phyloP scores from a whole-genome alignment of 108 stramenopile species.

The Cyclotella baltica region DNA sequence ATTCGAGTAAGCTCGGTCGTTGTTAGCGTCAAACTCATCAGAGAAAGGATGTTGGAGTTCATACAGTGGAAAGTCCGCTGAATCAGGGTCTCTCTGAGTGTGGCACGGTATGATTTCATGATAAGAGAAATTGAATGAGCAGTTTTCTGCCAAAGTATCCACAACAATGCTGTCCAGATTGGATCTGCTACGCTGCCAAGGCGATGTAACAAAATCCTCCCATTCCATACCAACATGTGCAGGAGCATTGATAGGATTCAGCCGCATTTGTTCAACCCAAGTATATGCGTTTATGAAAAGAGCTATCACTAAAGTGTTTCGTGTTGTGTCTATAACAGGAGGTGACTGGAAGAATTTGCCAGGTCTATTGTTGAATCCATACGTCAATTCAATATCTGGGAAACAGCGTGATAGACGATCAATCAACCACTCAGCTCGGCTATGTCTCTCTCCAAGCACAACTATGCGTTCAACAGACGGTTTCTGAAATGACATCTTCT shows the following conservation, averaged over 20 bases:
- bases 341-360: slow-evolving; percentile 62
- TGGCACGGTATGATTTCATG: slow-evolving; percentile 53
- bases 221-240: slow-evolving; percentile 51
- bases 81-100: slow-evolving; percentile 43
- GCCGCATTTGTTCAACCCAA: slow-evolving; percentile 67
- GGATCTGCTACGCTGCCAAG: slow-evolving; percentile 62
- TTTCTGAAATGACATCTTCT: slow-evolving; percentile 37
- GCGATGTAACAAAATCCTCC: slow-evolving; percentile 56
- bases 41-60: slow-evolving; percentile 34
- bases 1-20: slow-evolving; percentile 33
- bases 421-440: slow-evolving; percentile 59
- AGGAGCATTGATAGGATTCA: slow-evolving; percentile 63
- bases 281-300: slow-evolving; percentile 56
- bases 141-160: slow-evolving; percentile 31
- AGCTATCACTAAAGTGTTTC: slow-evolving; percentile 47
- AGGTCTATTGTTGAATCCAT: slow-evolving; percentile 48
- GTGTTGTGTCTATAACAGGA: slow-evolving; percentile 8
- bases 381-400: slow-evolving; percentile 38
- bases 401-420: slow-evolving; percentile 54
- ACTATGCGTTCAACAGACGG: slow-evolving; percentile 49
- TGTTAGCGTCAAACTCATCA: slow-evolving; percentile 6
- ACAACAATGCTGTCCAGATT: slow-evolving; percentile 42
- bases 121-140: slow-evolving; percentile 52
- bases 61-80: slow-evolving; percentile 51
- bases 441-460: slow-evolving; percentile 64